Evolutionary conservation across 768 basidiomycete species (phyloP).

Genomic region (Exsudoporus frostii): DNA sequence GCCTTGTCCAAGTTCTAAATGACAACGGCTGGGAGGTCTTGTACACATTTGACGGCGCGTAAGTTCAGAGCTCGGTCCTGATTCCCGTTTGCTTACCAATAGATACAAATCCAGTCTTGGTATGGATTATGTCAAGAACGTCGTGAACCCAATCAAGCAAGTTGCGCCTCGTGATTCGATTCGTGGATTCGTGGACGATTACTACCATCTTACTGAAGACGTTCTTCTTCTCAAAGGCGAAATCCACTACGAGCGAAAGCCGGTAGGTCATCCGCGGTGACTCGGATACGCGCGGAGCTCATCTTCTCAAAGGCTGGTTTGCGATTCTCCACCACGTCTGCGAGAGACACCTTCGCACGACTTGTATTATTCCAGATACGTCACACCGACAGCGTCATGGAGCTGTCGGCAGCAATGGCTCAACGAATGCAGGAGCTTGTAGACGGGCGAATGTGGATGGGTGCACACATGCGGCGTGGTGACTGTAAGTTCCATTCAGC

Average conservation of each 20-base stretch:
- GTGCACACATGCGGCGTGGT: constrained; percentile 43
- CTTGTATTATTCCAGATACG: constrained; percentile 32
- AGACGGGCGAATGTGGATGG: constrained; percentile 39
- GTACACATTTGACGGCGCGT: constrained; percentile 41
- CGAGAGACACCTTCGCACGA: constrained; percentile 32
- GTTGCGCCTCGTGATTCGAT: constrained; percentile 35
- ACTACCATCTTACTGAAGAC: constrained; percentile 31
- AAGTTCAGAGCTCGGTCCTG: constrained; percentile 11
- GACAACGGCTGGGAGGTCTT: constrained; percentile 36
- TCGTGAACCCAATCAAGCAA: constrained; percentile 37
- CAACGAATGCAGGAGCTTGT: constrained; percentile 30
- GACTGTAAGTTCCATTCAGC: constrained; percentile 32
- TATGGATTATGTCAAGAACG: constrained; percentile 43
- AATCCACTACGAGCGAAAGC: constrained; percentile 39
- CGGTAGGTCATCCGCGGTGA: constrained; percentile 22
- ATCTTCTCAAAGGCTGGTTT: constrained; percentile 28
- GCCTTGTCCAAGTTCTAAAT: constrained; percentile 28
- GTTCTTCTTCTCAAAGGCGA: constrained; percentile 41
- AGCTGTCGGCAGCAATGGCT: constrained; percentile 31
- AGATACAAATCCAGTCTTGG: constrained; percentile 30
- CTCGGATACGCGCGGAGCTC: constrained; percentile 3
- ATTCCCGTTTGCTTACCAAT: constrained; percentile 5
- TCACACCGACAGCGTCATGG: constrained; percentile 27
- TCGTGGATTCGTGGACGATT: constrained; percentile 42
- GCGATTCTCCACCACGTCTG: constrained; percentile 31